Conservation (phyloP, 176 grass and related monocot species). For the Oryza australiensis region DNA sequence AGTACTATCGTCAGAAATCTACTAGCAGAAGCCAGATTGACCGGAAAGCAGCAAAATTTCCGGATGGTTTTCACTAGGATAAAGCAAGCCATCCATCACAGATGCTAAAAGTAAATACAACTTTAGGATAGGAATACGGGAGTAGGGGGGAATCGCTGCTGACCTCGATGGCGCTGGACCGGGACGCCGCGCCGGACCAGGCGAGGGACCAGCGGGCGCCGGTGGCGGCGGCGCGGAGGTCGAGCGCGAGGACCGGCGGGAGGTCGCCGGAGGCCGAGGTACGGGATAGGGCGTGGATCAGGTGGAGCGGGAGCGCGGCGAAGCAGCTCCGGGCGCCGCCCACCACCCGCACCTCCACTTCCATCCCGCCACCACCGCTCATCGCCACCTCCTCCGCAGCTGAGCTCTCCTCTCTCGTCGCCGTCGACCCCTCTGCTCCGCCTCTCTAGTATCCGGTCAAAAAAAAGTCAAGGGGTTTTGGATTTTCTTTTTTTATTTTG, state of each 20-base stretch:
- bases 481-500: too few species aligned
- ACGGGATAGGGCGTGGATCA: conserved; percentile 73
- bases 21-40: neutral
- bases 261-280: conserved; percentile 54
- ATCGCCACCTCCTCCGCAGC: neutral
- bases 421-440: too few species aligned
- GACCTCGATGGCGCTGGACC: conserved; percentile 74
- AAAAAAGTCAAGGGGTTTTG: too few species aligned
- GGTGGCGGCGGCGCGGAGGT: conserved; percentile 51
- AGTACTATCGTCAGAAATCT: neutral
- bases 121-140: neutral
- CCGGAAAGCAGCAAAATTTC: neutral
- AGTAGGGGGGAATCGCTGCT: neutral
- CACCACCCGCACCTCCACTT: conserved; percentile 68
- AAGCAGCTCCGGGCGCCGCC: conserved; percentile 82
- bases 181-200: conserved; percentile 84
- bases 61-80: neutral
- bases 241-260: conserved; percentile 77
- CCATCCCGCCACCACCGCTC: conserved; percentile 40
- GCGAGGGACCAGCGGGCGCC: conserved; percentile 68
- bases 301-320: conserved; percentile 77
- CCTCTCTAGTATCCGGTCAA: neutral
- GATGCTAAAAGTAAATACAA: neutral
- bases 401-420: too few species aligned
- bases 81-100: neutral